Conservation (phyloP, 768 basidiomycete species). For the Megacollybia marginata region DNA sequence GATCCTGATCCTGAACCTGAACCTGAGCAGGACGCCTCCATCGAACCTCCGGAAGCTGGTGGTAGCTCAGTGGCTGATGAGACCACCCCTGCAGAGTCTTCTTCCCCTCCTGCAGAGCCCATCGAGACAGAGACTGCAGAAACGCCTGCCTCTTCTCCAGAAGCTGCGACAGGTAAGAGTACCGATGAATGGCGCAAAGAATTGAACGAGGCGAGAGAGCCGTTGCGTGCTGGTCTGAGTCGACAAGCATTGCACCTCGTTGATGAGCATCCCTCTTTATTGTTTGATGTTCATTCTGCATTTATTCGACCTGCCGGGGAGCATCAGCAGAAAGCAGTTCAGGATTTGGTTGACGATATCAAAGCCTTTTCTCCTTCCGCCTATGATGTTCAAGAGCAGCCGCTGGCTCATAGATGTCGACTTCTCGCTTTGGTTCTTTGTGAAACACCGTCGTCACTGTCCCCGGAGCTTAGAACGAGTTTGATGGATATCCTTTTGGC, state of each 20-base stretch:
- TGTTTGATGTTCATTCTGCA: conserved; percentile 82
- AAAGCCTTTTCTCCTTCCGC: conserved; percentile 57
- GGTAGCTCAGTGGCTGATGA: conserved; percentile 14
- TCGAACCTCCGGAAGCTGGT: conserved; percentile 6
- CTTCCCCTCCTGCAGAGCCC: conserved; percentile 17
- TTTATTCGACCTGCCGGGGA: conserved; percentile 60
- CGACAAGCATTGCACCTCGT: conserved; percentile 69
- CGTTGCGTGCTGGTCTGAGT: conserved; percentile 57
- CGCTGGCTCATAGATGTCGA: conserved; percentile 75
- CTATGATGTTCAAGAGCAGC: conserved; percentile 66
- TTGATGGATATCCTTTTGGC: conserved; percentile 67
- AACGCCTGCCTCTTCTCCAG: conserved; percentile 6
- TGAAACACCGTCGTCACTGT: conserved; percentile 60
- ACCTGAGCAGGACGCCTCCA: background rate
- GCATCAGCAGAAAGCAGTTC: conserved; percentile 60
- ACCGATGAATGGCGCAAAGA: conserved; percentile 60
- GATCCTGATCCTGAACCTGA: conserved; percentile 46
- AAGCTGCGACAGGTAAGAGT: conserved; percentile 30
- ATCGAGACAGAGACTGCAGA: conserved; percentile 8
- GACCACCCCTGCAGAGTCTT: conserved; percentile 16
- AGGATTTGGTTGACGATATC: conserved; percentile 72
- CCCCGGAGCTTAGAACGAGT: conserved; percentile 41
- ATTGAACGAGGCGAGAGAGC: conserved; percentile 58
- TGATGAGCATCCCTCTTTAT: conserved; percentile 79
- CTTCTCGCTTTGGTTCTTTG: conserved; percentile 78